phyloP scores from a whole-genome alignment of 108 stramenopile species.

The Skeletonema tropicum region DNA sequence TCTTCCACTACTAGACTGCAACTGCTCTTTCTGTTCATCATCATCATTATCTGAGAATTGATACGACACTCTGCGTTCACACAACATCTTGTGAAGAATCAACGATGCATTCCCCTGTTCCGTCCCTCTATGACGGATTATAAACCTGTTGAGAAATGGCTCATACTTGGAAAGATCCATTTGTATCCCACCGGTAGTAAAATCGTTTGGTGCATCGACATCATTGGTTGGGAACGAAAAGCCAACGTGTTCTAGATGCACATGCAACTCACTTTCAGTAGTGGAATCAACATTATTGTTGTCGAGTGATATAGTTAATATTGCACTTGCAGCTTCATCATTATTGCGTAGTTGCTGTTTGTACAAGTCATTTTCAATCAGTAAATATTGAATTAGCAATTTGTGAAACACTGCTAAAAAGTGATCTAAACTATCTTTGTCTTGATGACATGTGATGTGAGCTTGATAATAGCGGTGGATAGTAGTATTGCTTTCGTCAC shows the following conservation, averaged over 20 bases:
- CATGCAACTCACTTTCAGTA: background rate
- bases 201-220: background rate
- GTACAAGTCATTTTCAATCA: conserved; percentile 15
- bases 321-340: background rate
- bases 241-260: background rate
- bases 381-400: conserved; percentile 19
- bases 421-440: conserved; percentile 2
- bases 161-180: conserved; percentile 22
- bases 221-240: background rate
- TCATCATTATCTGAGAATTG: conserved; percentile 7
- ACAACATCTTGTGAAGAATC: conserved; percentile 15
- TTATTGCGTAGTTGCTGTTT: conserved; percentile 6
- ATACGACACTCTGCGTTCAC: conserved; percentile 24
- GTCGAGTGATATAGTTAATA: background rate
- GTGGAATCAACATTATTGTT: background rate
- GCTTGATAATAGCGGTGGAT: conserved; percentile 2
- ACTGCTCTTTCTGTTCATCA: background rate
- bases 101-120: conserved; percentile 21
- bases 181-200: background rate
- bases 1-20: background rate
- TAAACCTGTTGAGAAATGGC: conserved; percentile 23
- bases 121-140: conserved; percentile 23
- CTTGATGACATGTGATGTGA: background rate
- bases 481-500: background rate
- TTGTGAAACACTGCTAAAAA: conserved; percentile 10